Evolutionary conservation across 2,329 filamentous ascomycete species (phyloP).

Genomic region (Didymella exigua): DNA sequence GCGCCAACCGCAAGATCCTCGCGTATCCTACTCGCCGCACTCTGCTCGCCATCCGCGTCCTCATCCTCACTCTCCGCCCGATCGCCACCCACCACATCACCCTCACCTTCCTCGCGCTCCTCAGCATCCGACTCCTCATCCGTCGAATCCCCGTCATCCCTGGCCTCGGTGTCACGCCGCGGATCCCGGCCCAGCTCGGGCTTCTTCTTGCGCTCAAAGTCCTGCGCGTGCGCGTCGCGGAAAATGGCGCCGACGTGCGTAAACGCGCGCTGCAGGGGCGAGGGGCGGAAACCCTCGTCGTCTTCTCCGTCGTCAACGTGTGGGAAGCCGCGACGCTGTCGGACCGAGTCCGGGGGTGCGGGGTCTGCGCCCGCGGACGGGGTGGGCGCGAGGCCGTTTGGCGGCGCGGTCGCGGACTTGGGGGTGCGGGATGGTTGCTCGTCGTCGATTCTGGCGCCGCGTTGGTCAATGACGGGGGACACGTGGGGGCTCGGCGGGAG

Average conservation of each 20-base stretch:
- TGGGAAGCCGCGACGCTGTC: slow-evolving; percentile 27
- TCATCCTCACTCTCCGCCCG: slow-evolving; percentile 3
- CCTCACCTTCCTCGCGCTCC: slow-evolving; percentile 37
- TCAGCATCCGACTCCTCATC: slow-evolving; percentile 29
- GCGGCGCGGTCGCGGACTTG: slow-evolving; percentile 8
- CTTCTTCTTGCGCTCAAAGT: slow-evolving; percentile 81
- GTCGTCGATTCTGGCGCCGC: slow-evolving; percentile 33
- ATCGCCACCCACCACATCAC: slow-evolving; percentile 24
- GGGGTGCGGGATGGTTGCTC: slow-evolving; percentile 30
- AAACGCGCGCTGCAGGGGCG: slow-evolving; percentile 51
- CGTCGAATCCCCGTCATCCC: slow-evolving; percentile 37
- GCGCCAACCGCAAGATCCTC: slow-evolving; percentile 14
- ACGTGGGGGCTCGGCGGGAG: slow-evolving; percentile 38
- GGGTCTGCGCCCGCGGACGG: slow-evolving; percentile 24
- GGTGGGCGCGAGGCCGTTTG: slow-evolving; percentile 15
- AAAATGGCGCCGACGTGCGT: slow-evolving; percentile 70
- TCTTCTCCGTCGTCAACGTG: no score
- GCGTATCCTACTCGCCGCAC: slow-evolving; percentile 6
- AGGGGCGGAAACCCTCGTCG: slow-evolving; percentile 29
- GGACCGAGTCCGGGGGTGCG: slow-evolving; percentile 19
- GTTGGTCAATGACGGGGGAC: slow-evolving; percentile 9
- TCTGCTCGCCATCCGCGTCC: slow-evolving; percentile 10
- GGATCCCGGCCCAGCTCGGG: slow-evolving; percentile 50
- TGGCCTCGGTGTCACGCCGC: slow-evolving; percentile 43
- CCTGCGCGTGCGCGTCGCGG: slow-evolving; percentile 83